Evolutionary conservation across 2,329 filamentous ascomycete genomes (phyloP), one percentile per base, ranked within the genome.

Genomic region (Mariannaea elegans): DNA sequence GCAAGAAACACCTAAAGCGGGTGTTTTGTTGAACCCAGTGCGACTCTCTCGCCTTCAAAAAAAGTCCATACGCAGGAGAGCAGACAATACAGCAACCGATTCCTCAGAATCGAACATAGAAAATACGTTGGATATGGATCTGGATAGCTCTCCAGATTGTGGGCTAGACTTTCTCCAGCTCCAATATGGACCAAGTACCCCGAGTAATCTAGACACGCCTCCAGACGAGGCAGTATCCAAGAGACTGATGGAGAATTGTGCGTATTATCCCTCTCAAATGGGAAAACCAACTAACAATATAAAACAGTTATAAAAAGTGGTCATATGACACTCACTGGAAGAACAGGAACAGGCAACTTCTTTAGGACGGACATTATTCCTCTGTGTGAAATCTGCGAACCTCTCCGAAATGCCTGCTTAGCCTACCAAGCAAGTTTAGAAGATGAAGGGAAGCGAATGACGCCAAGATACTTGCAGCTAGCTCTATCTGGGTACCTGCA

Each of bases 21-120:
- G 59, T 7, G 19, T 59, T 24, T 36, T 64, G 2, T 21, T 64
- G 12, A 62, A 64, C 3, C 61, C 59, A 9, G 46, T 62, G 4
- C 31, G 51, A 9, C 23, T 18, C 9, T 42, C 49, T 19, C 36
- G 49, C 6, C 23, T 24, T 9, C n/a, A 32, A 18, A n/a, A 44
- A 27, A 52, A 39, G 23, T 21, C 49, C 2, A 19, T 21, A 9
- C 32, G 34, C 7, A 21, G 13, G 14, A 36, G 16, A 13, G 27
- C 27, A 14, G 16, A 19, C 3, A 34, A 42, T n/a, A 12, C 2
- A 4, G 24, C 13, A 3, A 13, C 2, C 7, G 13, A 29, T 31
- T 23, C 18, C 3, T 24, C 46, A 3, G 21, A 36, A 7, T 14
- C 14, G 6, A 14, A 10, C 12, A 13, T 6, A 4, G 31, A 38